phyloP scores from a whole-genome alignment of 108 stramenopile genomes.

The Epithemia pelagica region DNA sequence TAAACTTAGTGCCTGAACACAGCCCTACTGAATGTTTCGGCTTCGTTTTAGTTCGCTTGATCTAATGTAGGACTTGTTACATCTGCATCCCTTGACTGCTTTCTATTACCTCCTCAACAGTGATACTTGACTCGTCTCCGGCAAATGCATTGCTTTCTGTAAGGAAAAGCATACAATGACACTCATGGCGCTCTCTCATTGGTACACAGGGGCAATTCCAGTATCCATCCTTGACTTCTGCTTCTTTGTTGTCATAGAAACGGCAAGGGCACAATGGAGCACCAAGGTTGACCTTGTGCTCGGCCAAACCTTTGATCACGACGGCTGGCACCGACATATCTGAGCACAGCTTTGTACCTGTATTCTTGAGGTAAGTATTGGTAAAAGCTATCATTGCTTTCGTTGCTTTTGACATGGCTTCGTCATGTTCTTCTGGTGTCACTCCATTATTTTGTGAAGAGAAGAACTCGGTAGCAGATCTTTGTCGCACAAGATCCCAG shows the following conservation, averaged over 20 bases:
- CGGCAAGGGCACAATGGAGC: constrained; percentile 87
- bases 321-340: constrained; percentile 72
- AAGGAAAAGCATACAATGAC: constrained; percentile 88
- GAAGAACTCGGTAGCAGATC: too few relatives aligned
- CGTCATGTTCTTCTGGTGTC: neutral
- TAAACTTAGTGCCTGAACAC: too few relatives aligned
- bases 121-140: constrained; percentile 39
- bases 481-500: too few relatives aligned
- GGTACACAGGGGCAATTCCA: constrained; percentile 87
- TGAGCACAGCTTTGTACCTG: constrained; percentile 58
- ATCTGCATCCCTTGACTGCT: constrained; percentile 16
- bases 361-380: constrained; percentile 71
- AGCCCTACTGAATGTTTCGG: too few relatives aligned
- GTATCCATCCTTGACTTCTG: constrained; percentile 78
- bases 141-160: constrained; percentile 79
- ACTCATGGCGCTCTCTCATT: constrained; percentile 68
- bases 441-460: too few relatives aligned
- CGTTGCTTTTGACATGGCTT: constrained; percentile 53
- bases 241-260: constrained; percentile 88
- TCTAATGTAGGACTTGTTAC: too few relatives aligned
- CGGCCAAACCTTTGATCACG: constrained; percentile 85
- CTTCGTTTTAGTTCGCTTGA: too few relatives aligned
- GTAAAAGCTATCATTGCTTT: constrained; percentile 83
- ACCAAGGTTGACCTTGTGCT: constrained; percentile 82
- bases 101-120: constrained; percentile 35